A percentile compares a stretch with the other conserved stretches of the same genome.
These are phyloP conservation scores for Pythium folliculosum DNA, from an alignment of 352 stramenopile species.

Conservation along the genomic window DNA sequence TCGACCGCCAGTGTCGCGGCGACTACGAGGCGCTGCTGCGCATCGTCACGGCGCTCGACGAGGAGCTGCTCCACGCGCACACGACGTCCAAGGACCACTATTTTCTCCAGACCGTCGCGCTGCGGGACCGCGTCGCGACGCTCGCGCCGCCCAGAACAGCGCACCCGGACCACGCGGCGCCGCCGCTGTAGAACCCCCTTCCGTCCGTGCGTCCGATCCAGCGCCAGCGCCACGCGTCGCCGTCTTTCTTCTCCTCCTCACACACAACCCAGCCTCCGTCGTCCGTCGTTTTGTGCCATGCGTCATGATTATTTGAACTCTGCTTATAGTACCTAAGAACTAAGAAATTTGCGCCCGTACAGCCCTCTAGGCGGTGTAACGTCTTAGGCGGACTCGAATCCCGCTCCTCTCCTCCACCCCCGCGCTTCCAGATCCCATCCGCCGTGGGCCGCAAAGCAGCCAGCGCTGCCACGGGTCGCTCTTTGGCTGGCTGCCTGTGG, in stretches of 20 bases:
- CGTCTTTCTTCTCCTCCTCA: background rate
- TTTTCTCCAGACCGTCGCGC: constrained; percentile 51
- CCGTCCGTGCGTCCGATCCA: background rate
- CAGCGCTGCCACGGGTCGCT: background rate
- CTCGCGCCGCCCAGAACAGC: constrained; percentile 43
- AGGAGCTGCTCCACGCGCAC: constrained; percentile 79
- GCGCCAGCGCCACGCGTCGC: background rate
- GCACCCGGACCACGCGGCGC: background rate
- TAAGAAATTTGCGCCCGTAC: background rate
- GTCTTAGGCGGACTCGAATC: background rate
- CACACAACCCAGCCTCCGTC: background rate
- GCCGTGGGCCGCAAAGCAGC: background rate
- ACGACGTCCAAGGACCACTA: constrained; percentile 71
- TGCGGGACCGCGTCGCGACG: constrained; percentile 54
- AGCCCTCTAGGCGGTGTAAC: background rate
- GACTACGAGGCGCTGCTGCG: constrained; percentile 70
- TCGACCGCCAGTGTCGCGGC: constrained; percentile 52
- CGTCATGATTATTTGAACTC: constrained; percentile 9
- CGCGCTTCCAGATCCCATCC: background rate
- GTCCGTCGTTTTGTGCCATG: background rate
- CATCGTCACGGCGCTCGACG: constrained; percentile 69
- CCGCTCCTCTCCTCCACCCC: background rate
- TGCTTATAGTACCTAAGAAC: constrained; percentile 11
- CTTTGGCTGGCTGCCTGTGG: too few species aligned
- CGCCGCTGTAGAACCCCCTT: background rate